Evolutionary conservation across 2,329 filamentous ascomycete species (phyloP).

Genomic region (Colletotrichum echinochloae): DNA sequence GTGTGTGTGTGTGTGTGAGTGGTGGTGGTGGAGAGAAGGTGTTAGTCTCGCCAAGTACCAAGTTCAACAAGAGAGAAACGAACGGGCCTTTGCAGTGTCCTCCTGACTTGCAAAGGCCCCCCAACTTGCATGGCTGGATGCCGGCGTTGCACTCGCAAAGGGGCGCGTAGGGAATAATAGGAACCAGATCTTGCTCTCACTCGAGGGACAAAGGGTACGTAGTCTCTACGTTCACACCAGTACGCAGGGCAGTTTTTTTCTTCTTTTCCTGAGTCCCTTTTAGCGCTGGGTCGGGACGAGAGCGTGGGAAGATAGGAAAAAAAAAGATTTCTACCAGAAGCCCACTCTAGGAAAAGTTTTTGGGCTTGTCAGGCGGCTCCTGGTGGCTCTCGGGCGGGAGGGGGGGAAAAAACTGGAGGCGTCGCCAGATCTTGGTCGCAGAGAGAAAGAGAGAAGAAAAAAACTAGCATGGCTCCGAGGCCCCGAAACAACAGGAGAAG

Average conservation of each 20-base stretch:
- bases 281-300: background rate
- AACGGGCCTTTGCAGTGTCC: constrained; percentile 29
- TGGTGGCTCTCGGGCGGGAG: constrained; percentile 16
- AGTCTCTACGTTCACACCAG: constrained; percentile 28
- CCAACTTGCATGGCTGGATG: constrained; percentile 31
- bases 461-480: constrained; percentile 34
- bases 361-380: constrained; percentile 18
- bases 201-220: constrained; percentile 21
- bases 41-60: constrained; percentile 14
- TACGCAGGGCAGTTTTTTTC: background rate
- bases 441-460: background rate
- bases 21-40: constrained; percentile 21
- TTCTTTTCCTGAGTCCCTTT: background rate
- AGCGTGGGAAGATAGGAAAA: background rate
- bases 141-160: constrained; percentile 36
- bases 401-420: constrained; percentile 16
- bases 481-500: constrained; percentile 34
- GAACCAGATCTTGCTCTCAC: background rate
- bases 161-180: background rate
- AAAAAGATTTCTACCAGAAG: background rate
- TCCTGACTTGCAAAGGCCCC: constrained; percentile 36
- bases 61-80: background rate
- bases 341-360: constrained; percentile 27
- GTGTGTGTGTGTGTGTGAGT: constrained; percentile 16
- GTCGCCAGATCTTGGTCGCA: constrained; percentile 33